Evolutionary conservation across 2,329 filamentous ascomycete species (phyloP), one percentile per base, ranked within the genome.

Genomic region (Hymenotorrendiella dingleyae): DNA sequence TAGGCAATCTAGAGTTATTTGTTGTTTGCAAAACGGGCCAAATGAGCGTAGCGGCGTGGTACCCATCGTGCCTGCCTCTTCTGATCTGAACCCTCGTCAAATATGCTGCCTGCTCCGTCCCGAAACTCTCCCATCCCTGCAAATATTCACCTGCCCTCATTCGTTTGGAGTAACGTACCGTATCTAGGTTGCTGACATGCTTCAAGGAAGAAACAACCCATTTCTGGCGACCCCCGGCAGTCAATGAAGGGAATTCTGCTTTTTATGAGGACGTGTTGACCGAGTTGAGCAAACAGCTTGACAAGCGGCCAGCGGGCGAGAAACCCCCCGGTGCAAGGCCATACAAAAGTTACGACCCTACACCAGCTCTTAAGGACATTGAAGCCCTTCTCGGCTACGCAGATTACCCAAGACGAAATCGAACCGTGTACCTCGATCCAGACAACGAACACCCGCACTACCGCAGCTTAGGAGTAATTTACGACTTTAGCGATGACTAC

Each of bases 401-500:
- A 23, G 46, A 55, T 29, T 63, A 60, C 47, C 53, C 54, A 16
- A 59, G 33, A 22, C 49, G 49, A 43, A 49, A 50, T 16, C 56
- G 54, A 40, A 48, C 48, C 5, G 46, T 59, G n/a, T 48, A 59
- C 53, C 40, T 59, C n/a, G 40, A 54, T 70, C 70, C 30, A 68
- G 21, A n/a, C n/a, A 45, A 54, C 30, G 58, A 61, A 32, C 60
- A 63, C 40, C 61, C 61, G 12, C 54, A 72, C 51, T 84, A 82
- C 57, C 75, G 78, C 37, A 75, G 78, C 49, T 65, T 87, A 17
- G 83, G 83, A 17, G 71, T 72, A 11, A 60, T 79, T 7, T 70
- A 73, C 28, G 74, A 83, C 55, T 84, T 85, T 60, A 71, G 75
- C 4, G 78, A 84, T 54, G 56, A 65, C 1, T 62, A 81, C n/a